phyloP scores from a whole-genome alignment of 2,329 filamentous ascomycete species.

The Aspergillus sclerotialis region DNA sequence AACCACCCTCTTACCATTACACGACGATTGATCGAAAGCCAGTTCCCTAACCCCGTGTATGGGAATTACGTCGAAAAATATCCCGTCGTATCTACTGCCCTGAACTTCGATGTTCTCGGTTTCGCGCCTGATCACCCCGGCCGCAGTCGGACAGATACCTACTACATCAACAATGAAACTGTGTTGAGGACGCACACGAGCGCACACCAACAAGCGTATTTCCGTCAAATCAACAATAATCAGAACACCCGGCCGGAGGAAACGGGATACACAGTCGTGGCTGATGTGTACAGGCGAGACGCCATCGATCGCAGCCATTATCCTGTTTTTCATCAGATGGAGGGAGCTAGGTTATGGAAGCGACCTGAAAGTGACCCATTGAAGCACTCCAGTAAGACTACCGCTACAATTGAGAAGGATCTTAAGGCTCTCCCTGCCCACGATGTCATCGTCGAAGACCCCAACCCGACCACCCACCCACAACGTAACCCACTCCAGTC shows the following conservation, averaged over 20 bases:
- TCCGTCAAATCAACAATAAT: conserved; percentile 51
- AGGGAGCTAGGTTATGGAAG: conserved; percentile 87
- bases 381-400: conserved; percentile 38
- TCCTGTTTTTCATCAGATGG: conserved; percentile 98
- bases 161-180: conserved; percentile 81
- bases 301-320: conserved; percentile 93
- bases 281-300: conserved; percentile 92
- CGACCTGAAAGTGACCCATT: conserved; percentile 39
- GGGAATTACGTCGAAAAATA: conserved; percentile 70
- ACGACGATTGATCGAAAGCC: conserved; percentile 82
- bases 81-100: conserved; percentile 72
- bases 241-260: conserved; percentile 26
- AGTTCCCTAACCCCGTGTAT: conserved; percentile 68
- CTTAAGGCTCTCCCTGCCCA: conserved; percentile 66
- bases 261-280: conserved; percentile 80
- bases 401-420: conserved; percentile 61
- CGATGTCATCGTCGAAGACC: conserved; percentile 71
- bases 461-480: conserved; percentile 68
- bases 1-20: conserved; percentile 90
- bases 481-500: conserved; percentile 78
- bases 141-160: conserved; percentile 81
- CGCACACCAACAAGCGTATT: conserved; percentile 85
- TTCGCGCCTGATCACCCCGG: conserved; percentile 86
- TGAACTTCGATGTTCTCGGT: conserved; percentile 96
- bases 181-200: conserved; percentile 90